Base-by-base conservation (phyloP, 306 rosid genomes). In the Vigna reflexopilosa region DNA sequence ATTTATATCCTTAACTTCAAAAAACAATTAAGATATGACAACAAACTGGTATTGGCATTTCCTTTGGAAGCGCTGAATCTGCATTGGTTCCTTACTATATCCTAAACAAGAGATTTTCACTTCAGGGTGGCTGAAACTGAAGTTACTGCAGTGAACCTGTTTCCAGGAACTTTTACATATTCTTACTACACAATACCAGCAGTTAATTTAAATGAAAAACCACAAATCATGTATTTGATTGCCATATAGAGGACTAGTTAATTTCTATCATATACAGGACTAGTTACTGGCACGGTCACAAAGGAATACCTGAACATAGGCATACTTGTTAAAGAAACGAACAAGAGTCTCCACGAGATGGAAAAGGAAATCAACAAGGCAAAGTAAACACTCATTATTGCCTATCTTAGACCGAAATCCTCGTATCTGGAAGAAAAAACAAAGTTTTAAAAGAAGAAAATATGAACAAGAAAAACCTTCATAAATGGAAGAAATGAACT, bases 281-380 rank as follows among this genome's bases (percentile, higher is more conserved):
- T 66, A 55, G 34, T 70, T 67, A 70, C 3, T 20, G 72, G 17
- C 45, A 78, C 47, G 70, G 51, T 57, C 58, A 34, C 12, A 42
- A 71, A 70, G 74, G 26, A 42, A 20, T 83, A 96, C 98, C 99
- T 96, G 98, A 65, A 96, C 98, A 76, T 91, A 96, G 68, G 98
- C 99, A 83, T 93, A 96, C 86, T 96, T 96, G 88, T 96, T 96
- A 85, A 96, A 96, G 82, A 96, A 96, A 36, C 98, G 96, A 74
- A 96, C 98, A 77, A 96, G 98, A 36, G 98, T 96, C 90, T 96
- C 99, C 84, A 96, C 99, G 15, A 96, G 93, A 87, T 96, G 93
- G 89, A 96, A 96, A 75, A 96, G 85, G 77, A 96, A 96, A 91
- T 96, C 99, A 69, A 93, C 97, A 77, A 92, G 89, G 86, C 99